Base-by-base conservation (phyloP, 2,329 filamentous ascomycete species). In the Gaeumannomyces sp. region DNA sequence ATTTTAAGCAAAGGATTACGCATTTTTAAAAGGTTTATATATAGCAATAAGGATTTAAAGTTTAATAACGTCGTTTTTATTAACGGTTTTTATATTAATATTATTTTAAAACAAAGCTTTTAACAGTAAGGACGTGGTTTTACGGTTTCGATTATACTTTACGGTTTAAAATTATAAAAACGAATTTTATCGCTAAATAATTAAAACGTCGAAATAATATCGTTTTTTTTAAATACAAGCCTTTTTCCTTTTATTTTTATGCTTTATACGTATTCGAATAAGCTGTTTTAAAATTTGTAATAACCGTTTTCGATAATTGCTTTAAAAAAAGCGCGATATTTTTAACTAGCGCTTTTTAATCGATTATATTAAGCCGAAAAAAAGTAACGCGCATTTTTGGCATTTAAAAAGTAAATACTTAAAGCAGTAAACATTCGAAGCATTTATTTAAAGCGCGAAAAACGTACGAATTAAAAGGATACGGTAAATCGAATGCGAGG, bases 141-240 rank as follows among this genome's bases (percentile, higher is more conserved):
- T 59, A n/a, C 22, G 58, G 58, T 5, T 6, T 27, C 1, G 58
- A 59, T 28, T 59, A n/a, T 16, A 59, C 58, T 5, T 14, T 59
- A 16, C 58, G 58, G 7, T 8, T 13, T 7, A n/a, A 16, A 2
- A 13, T 3, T 1, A 14, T 59, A 14, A 16, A 29, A 19, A 31
- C 4, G 4, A 59, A n/a, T 6, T 2, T 16, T 1, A 14, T 29
- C 4, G 8, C 19, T 5, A 19, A 6, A 19, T 2, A 25, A 8
- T n/a, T 59, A 19, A n/a, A 27, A 16, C 58, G 58, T n/a, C 4
- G 28, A 3, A 5, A 27, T 19, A 59, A 59, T n/a, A 6, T 59
- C 25, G 58, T 59, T 8, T 59, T 59, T n/a, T 28, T 59, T 6
- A n/a, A 59, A 59, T 59, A 59, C 58, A 59, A 59, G 58, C 58